Conservation (phyloP, 1,139 yeast genomes). For the Chernovozyma aurita region DNA sequence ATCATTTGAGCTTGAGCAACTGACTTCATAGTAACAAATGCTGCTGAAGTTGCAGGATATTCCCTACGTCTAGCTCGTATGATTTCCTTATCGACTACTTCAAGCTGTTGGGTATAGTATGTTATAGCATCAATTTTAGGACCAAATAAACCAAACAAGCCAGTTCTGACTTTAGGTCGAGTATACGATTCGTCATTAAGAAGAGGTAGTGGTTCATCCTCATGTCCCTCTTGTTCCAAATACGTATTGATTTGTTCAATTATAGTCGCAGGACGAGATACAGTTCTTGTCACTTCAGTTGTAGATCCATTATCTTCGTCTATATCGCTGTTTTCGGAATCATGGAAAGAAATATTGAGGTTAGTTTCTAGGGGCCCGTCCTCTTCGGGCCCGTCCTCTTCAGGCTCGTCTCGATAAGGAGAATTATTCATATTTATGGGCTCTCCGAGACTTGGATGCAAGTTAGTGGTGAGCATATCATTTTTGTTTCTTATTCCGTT, state of each 20-base stretch:
- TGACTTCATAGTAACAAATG: slow-evolving; percentile 80
- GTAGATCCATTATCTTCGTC: slow-evolving; percentile 2
- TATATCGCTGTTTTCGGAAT: no score
- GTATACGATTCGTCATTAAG: slow-evolving; percentile 25
- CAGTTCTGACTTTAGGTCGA: slow-evolving; percentile 51
- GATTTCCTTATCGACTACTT: slow-evolving; percentile 56
- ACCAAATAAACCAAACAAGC: slow-evolving; percentile 52
- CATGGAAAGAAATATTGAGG: not conserved
- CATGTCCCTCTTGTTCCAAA: slow-evolving; percentile 9
- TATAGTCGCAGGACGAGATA: slow-evolving; percentile 7
- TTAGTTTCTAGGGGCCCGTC: slow-evolving; percentile 6
- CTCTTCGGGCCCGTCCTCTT: slow-evolving; percentile 16
- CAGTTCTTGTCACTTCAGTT: not conserved
- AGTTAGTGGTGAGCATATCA: slow-evolving; percentile 25
- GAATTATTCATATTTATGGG: slow-evolving; percentile 16
- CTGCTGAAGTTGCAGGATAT: slow-evolving; percentile 59
- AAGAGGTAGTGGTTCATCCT: slow-evolving; percentile 14
- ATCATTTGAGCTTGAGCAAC: slow-evolving; percentile 88
- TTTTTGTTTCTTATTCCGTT: slow-evolving; percentile 27
- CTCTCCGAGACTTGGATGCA: slow-evolving; percentile 29
- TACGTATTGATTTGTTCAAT: slow-evolving; percentile 15
- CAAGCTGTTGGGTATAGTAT: slow-evolving; percentile 52
- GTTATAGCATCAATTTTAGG: slow-evolving; percentile 62
- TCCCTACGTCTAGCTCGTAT: slow-evolving; percentile 51
- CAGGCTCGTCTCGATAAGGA: slow-evolving; percentile 14